These are phyloP conservation scores for Extremus antarcticus DNA, from an alignment of 495 filamentous ascomycete species.

Conservation along the genomic window DNA sequence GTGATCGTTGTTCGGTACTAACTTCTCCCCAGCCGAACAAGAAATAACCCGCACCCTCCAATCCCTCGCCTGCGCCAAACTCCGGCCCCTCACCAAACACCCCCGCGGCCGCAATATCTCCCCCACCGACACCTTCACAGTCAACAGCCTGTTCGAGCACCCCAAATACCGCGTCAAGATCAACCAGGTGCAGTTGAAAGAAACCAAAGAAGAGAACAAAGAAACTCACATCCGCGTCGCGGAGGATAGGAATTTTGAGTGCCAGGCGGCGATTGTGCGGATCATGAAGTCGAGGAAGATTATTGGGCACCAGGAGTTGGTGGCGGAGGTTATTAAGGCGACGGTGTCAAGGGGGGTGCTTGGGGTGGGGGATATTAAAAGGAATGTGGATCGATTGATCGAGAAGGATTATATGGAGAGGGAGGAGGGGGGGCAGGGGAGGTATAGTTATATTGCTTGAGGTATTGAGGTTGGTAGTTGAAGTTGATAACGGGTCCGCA, in stretches of 20 bases:
- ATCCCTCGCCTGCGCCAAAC: constrained; percentile 81
- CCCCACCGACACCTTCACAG: constrained; percentile 63
- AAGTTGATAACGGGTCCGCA: too few species aligned
- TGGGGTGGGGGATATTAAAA: constrained; percentile 79
- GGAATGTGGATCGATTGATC: constrained; percentile 96
- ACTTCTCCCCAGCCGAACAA: constrained; percentile 43
- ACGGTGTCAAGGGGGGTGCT: constrained; percentile 75
- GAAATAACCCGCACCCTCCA: constrained; percentile 87
- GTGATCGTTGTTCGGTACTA: constrained; percentile 7
- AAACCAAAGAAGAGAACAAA: constrained; percentile 84
- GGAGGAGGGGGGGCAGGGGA: constrained; percentile 54
- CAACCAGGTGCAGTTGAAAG: constrained; percentile 94
- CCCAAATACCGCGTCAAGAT: constrained; percentile 90
- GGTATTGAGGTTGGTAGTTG: too few species aligned
- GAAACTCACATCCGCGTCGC: constrained; percentile 83
- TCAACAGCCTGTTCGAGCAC: constrained; percentile 67
- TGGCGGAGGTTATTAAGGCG: constrained; percentile 77
- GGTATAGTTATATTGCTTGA: constrained; percentile 67
- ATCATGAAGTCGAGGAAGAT: constrained; percentile 93
- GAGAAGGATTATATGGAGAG: constrained; percentile 95
- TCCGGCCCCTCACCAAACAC: constrained; percentile 73
- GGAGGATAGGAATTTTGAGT: constrained; percentile 86
- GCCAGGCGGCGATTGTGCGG: constrained; percentile 89
- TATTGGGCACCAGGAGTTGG: constrained; percentile 71
- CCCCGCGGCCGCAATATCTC: constrained; percentile 76